Evolutionary conservation across 768 basidiomycete species (phyloP).

Genomic region (Tylopilus vinaceipallidus): DNA sequence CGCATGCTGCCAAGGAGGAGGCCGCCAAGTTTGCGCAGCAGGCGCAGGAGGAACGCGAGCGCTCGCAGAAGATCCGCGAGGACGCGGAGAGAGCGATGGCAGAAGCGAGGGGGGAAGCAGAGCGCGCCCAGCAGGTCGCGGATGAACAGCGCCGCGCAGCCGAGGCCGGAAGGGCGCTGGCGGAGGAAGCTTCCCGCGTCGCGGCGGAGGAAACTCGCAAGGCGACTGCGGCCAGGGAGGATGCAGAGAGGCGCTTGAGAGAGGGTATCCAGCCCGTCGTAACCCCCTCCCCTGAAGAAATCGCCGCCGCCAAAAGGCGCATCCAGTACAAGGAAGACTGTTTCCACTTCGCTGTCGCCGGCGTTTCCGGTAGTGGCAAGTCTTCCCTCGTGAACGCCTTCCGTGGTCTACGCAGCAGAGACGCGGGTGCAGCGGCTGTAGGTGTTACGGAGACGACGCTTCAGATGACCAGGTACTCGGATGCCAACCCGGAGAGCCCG

Average conservation of each 20-base stretch:
- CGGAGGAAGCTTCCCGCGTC: slow-evolving; percentile 10
- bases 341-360: slow-evolving; percentile 36
- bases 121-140: slow-evolving; percentile 10
- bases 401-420: slow-evolving; percentile 28
- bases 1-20: slow-evolving; percentile 16
- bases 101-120: slow-evolving; percentile 12
- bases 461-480: slow-evolving; percentile 13
- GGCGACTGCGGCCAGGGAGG: slow-evolving; percentile 17
- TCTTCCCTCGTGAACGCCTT: slow-evolving; percentile 38
- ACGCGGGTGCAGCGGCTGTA: slow-evolving; percentile 15
- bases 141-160: slow-evolving; percentile 23
- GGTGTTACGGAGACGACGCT: slow-evolving; percentile 21
- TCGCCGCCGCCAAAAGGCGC: slow-evolving; percentile 15
- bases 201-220: slow-evolving; percentile 17
- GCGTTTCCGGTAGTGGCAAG: slow-evolving; percentile 36
- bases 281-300: slow-evolving; percentile 10
- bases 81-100: slow-evolving; percentile 16
- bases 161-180: slow-evolving; percentile 12
- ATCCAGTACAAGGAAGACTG: slow-evolving; percentile 25
- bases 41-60: slow-evolving; percentile 15
- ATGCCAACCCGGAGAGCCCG: slow-evolving; percentile 11
- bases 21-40: slow-evolving; percentile 9
- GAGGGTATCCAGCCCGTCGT: slow-evolving; percentile 26
- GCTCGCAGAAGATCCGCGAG: slow-evolving; percentile 9
- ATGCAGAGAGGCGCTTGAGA: slow-evolving; percentile 16